These are phyloP conservation scores for Russula abietina DNA, from an alignment of 768 basidiomycete genomes.

Conservation along the genomic window DNA sequence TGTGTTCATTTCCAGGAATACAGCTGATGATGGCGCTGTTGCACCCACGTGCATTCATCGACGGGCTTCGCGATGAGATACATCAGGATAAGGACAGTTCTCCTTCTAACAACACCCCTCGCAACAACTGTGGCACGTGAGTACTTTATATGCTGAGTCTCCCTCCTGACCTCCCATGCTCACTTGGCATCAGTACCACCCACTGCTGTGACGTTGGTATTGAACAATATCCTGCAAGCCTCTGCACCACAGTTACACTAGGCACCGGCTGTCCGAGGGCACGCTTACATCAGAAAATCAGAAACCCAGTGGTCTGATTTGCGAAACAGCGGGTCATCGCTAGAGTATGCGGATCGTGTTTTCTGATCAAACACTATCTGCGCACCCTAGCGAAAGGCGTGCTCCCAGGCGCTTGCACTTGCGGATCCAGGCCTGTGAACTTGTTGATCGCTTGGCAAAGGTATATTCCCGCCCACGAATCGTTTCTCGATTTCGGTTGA, in stretches of 20 bases:
- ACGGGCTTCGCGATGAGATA: conserved; percentile 89
- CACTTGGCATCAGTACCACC: too few relatives aligned
- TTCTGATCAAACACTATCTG: too few relatives aligned
- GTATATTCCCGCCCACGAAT: conserved; percentile 74
- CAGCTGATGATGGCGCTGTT: conserved; percentile 74
- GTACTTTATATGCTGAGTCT: background rate
- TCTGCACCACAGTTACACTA: too few relatives aligned
- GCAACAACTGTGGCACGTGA: conserved; percentile 50
- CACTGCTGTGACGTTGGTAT: conserved; percentile 39
- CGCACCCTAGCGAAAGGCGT: too few relatives aligned
- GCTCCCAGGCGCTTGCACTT: conserved; percentile 9
- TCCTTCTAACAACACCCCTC: conserved; percentile 29
- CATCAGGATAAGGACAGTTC: conserved; percentile 7
- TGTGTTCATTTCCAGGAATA: conserved; percentile 71
- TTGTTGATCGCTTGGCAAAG: conserved; percentile 15
- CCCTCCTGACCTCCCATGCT: background rate
- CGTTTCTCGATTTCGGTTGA: conserved; percentile 97
- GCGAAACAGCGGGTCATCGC: conserved; percentile 74
- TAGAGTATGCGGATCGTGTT: too few relatives aligned
- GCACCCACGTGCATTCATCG: conserved; percentile 89
- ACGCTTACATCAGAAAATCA: conserved; percentile 92
- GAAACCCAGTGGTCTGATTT: conserved; percentile 97
- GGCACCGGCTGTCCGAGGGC: conserved; percentile 90
- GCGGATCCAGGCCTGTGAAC: conserved; percentile 27
- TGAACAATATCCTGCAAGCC: too few relatives aligned